Conservation (phyloP, 139 green algal genomes). For the Chlorella sp. region DNA sequence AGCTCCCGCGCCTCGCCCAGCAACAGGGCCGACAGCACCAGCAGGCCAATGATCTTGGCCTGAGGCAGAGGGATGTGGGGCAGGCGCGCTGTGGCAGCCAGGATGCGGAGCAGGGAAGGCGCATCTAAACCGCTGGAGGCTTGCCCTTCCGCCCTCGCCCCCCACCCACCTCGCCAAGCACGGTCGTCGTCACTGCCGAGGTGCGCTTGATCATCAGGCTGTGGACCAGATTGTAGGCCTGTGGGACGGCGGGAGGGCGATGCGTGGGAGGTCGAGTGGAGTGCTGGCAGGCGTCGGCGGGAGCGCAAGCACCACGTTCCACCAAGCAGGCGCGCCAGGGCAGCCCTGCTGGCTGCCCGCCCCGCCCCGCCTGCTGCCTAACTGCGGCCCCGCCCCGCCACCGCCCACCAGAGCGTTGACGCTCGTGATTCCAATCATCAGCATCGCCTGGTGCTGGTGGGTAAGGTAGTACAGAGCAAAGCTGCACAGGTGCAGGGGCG, state of each 20-base stretch:
- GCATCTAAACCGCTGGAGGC: too few species aligned
- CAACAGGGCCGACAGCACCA: constrained; percentile 58
- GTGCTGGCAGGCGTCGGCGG: too few species aligned
- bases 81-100: too few species aligned
- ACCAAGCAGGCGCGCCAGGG: too few species aligned
- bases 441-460: background rate
- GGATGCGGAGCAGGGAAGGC: too few species aligned
- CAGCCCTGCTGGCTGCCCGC: too few species aligned
- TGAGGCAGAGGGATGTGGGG: background rate
- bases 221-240: constrained; percentile 50
- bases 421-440: constrained; percentile 16
- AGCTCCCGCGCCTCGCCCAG: constrained; percentile 58
- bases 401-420: constrained; percentile 32
- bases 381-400: too few species aligned
- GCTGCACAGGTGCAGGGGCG: background rate
- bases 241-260: constrained; percentile 1
- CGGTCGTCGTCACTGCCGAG: constrained; percentile 62
- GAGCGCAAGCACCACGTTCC: too few species aligned
- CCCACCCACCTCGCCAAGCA: constrained; percentile 54
- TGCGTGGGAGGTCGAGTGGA: too few species aligned
- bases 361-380: too few species aligned
- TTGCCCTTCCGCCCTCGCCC: too few species aligned
- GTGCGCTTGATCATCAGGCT: constrained; percentile 58
- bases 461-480: background rate
- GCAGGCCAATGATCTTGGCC: constrained; percentile 61